Evolutionary conservation across 2,329 filamentous ascomycete species (phyloP).

Genomic region (Botrytis aclada): DNA sequence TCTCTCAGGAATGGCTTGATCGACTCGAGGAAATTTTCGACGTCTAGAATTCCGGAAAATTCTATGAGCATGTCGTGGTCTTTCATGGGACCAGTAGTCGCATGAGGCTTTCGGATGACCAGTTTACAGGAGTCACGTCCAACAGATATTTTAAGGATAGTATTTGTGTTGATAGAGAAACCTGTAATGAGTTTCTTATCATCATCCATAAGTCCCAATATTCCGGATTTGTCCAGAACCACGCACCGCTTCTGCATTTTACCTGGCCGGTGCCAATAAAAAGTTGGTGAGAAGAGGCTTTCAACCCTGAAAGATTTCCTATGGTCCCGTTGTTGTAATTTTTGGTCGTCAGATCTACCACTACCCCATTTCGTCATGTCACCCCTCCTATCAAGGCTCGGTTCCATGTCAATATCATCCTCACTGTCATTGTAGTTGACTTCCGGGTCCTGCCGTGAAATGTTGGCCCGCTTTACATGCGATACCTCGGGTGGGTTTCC

Average conservation of each 20-base stretch:
- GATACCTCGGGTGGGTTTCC: neutral
- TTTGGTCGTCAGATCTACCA: neutral
- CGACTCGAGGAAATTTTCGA: neutral
- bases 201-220: neutral
- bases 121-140: neutral
- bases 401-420: neutral
- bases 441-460: neutral
- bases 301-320: neutral
- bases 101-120: neutral
- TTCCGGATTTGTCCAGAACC: neutral
- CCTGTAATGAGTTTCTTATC: neutral
- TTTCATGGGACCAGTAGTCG: neutral
- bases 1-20: neutral
- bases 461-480: neutral
- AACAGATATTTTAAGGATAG: neutral
- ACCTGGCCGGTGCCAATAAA: neutral
- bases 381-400: constrained; percentile 2
- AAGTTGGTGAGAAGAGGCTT: constrained; percentile 1
- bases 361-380: constrained; percentile 11
- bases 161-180: neutral
- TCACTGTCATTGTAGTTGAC: neutral
- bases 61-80: neutral
- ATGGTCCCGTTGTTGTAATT: neutral
- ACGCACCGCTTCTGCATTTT: neutral
- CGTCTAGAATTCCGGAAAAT: neutral